phyloP scores from a whole-genome alignment of 495 filamentous ascomycete species.

The Penicillium daleae region DNA sequence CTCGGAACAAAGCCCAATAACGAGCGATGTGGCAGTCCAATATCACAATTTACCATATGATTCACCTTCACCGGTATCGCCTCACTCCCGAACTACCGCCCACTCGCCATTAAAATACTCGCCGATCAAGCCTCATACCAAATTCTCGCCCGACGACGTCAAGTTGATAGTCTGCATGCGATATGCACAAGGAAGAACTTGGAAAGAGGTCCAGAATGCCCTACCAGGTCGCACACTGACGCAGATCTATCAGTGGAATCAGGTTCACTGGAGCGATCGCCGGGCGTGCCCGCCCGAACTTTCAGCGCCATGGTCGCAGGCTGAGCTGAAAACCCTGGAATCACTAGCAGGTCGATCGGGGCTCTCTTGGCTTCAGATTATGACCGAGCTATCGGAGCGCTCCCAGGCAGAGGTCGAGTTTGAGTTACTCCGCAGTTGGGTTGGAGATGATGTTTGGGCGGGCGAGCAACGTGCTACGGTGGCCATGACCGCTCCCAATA shows the following conservation, averaged over 20 bases:
- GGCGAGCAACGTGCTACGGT: not conserved
- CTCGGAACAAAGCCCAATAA: constrained; percentile 53
- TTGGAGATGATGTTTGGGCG: constrained; percentile 29
- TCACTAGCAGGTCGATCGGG: constrained; percentile 32
- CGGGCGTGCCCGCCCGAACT: constrained; percentile 36
- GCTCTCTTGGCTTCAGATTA: constrained; percentile 41
- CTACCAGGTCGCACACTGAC: constrained; percentile 34
- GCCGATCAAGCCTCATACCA: constrained; percentile 17
- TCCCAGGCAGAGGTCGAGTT: constrained; percentile 42
- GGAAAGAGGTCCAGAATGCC: constrained; percentile 36
- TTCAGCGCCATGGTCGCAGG: constrained; percentile 39
- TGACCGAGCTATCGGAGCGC: constrained; percentile 34
- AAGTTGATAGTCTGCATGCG: constrained; percentile 40
- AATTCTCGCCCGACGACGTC: constrained; percentile 41
- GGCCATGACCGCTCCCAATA: not conserved
- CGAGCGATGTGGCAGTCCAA: constrained; percentile 44
- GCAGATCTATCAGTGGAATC: constrained; percentile 34
- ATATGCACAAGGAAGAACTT: constrained; percentile 32
- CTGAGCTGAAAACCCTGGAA: constrained; percentile 36
- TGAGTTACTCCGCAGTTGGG: constrained; percentile 45
- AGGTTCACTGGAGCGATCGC: constrained; percentile 39
- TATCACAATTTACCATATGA: constrained; percentile 7
- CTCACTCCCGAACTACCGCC: not conserved
- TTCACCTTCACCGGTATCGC: constrained; percentile 13
- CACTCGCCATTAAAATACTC: constrained; percentile 16